Conservation (phyloP, 352 stramenopile species). For the Phytophthora sojae region DNA sequence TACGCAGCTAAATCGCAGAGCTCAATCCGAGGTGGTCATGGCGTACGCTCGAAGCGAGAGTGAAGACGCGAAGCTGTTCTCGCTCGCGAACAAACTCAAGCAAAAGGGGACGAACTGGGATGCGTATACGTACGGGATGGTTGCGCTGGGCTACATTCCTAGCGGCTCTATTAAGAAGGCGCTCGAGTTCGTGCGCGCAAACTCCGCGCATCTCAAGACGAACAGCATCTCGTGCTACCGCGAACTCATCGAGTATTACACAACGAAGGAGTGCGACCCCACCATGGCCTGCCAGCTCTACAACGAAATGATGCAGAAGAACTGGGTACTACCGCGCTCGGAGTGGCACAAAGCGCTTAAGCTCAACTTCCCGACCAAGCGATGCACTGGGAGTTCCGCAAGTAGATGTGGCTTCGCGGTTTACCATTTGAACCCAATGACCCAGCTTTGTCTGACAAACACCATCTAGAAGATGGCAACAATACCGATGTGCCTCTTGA, state of each 20-base stretch:
- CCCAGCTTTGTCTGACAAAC: too few species aligned
- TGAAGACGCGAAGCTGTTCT: constrained; percentile 31
- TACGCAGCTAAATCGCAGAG: constrained; percentile 9
- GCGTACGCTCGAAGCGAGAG: constrained; percentile 9
- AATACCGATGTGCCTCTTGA: not conserved
- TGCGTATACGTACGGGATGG: constrained; percentile 48
- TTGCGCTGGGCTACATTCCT: constrained; percentile 57
- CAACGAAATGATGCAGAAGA: constrained; percentile 14
- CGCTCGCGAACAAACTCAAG: constrained; percentile 51
- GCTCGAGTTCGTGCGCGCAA: not conserved
- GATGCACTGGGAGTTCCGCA: constrained; percentile 11
- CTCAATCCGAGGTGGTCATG: constrained; percentile 26
- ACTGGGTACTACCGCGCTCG: not conserved
- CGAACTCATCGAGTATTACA: constrained; percentile 11
- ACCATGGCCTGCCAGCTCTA: constrained; percentile 12
- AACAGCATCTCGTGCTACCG: constrained; percentile 1
- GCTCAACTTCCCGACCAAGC: constrained; percentile 2
- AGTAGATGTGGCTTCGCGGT: not conserved
- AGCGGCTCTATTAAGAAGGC: constrained; percentile 11
- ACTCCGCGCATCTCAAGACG: not conserved
- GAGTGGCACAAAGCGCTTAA: constrained; percentile 18
- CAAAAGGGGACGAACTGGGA: constrained; percentile 50
- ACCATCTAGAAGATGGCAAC: too few species aligned
- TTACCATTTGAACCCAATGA: not conserved
- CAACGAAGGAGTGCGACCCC: not conserved